Conservation (phyloP, 2,329 filamentous ascomycete species). For the Ascochyta lentis region DNA sequence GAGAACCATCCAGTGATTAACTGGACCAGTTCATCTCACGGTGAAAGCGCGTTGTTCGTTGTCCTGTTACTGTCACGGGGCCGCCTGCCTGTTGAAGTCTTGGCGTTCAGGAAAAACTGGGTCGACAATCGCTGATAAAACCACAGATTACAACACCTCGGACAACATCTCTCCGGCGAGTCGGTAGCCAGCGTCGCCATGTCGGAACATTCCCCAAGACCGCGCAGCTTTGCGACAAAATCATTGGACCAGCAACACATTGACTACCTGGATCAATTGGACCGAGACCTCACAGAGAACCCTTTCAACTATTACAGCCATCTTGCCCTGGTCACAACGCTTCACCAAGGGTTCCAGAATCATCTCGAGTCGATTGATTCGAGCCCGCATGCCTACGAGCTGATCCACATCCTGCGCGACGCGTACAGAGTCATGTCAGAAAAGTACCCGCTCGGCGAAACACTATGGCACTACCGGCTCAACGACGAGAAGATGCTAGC, state of each 20-base stretch:
- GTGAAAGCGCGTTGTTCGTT: neutral
- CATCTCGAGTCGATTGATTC: slow-evolving; percentile 44
- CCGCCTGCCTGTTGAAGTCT: slow-evolving; percentile 26
- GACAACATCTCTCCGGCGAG: slow-evolving; percentile 50
- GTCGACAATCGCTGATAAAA: slow-evolving; percentile 5
- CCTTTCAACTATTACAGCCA: slow-evolving; percentile 59
- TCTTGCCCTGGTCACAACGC: slow-evolving; percentile 55
- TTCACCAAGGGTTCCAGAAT: slow-evolving; percentile 57
- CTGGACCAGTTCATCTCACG: too few relatives aligned
- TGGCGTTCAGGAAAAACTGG: slow-evolving; percentile 18
- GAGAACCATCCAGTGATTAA: neutral
- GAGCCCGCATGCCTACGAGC: slow-evolving; percentile 52
- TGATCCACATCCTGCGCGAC: slow-evolving; percentile 55
- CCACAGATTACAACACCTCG: slow-evolving; percentile 40
- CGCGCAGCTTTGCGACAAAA: slow-evolving; percentile 52
- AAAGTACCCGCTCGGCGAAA: slow-evolving; percentile 75
- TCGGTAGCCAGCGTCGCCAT: slow-evolving; percentile 56
- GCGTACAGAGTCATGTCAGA: slow-evolving; percentile 66
- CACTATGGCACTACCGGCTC: slow-evolving; percentile 78
- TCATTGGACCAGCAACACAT: slow-evolving; percentile 54
- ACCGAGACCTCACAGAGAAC: slow-evolving; percentile 53
- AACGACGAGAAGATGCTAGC: slow-evolving; percentile 71
- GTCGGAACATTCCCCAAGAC: slow-evolving; percentile 54
- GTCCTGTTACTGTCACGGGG: slow-evolving; percentile 22
- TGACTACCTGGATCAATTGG: slow-evolving; percentile 53